These are phyloP conservation scores for Aureobasidium melanogenum DNA, from an alignment of 2,329 filamentous ascomycete genomes.

Conservation along the genomic window DNA sequence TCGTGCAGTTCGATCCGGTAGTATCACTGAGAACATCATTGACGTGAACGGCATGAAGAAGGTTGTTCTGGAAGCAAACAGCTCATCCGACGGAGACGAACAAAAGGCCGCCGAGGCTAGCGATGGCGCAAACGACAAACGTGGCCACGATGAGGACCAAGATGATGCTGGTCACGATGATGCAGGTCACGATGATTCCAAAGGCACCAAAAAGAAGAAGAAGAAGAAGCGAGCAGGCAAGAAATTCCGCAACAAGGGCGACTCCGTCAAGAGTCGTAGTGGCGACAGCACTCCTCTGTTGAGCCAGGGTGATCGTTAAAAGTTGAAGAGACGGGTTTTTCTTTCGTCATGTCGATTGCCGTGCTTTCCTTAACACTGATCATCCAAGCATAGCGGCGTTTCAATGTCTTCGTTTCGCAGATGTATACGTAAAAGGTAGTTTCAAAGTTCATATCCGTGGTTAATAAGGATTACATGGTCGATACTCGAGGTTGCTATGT, in stretches of 20 bases:
- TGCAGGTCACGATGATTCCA: constrained; percentile 6
- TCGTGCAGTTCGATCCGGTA: constrained; percentile 54
- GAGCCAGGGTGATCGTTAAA: constrained; percentile 18
- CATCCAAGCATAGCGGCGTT: background rate
- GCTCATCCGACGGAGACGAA: constrained; percentile 41
- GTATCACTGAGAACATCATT: constrained; percentile 70
- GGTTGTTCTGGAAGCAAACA: constrained; percentile 62
- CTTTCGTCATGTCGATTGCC: background rate
- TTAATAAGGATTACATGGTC: background rate
- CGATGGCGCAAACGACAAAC: constrained; percentile 13
- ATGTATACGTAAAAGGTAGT: background rate
- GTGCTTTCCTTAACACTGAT: background rate
- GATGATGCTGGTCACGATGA: constrained; percentile 9
- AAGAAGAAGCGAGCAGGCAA: constrained; percentile 17
- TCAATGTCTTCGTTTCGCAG: background rate
- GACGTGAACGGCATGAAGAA: constrained; percentile 67
- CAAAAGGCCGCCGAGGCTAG: constrained; percentile 23
- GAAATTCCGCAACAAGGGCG: constrained; percentile 15
- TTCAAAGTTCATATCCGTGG: background rate
- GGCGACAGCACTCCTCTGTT: constrained; percentile 14
- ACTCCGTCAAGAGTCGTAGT: constrained; percentile 13
- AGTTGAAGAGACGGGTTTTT: background rate
- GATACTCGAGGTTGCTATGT: background rate
- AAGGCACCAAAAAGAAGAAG: constrained; percentile 17
- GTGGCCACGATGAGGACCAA: constrained; percentile 7